These are phyloP conservation scores for Juglanconis oblonga DNA, from an alignment of 2,329 filamentous ascomycete species.

Conservation along the genomic window DNA sequence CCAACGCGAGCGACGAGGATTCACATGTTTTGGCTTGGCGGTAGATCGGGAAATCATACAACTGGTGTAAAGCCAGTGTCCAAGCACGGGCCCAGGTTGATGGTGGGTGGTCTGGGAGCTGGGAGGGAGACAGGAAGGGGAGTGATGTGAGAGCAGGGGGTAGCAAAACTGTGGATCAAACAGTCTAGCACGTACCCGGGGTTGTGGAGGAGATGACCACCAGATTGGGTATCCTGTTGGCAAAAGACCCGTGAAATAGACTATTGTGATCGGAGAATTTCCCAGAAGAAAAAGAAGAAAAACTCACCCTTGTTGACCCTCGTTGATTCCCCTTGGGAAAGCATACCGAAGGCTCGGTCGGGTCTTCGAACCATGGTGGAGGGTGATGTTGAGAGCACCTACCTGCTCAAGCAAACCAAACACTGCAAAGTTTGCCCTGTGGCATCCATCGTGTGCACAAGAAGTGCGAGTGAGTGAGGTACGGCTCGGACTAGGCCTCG, in stretches of 20 bases:
- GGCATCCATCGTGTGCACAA: too few relatives aligned
- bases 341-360: too few relatives aligned
- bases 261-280: neutral
- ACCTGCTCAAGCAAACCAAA: too few relatives aligned
- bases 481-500: too few relatives aligned
- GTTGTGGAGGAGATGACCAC: neutral
- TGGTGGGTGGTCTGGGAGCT: conserved; percentile 1
- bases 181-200: neutral
- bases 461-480: too few relatives aligned
- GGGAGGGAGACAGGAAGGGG: neutral
- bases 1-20: neutral
- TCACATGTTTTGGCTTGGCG: conserved; percentile 4
- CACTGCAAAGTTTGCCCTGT: too few relatives aligned
- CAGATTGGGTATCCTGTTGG: neutral
- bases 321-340: too few relatives aligned
- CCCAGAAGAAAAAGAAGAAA: too few relatives aligned
- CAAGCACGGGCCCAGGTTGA: neutral
- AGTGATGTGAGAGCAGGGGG: conserved; percentile 11
- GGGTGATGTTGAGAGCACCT: too few relatives aligned
- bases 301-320: too few relatives aligned
- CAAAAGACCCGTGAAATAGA: neutral
- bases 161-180: conserved; percentile 19
- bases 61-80: conserved; percentile 6
- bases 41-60: conserved; percentile 12
- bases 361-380: too few relatives aligned